These are phyloP conservation scores for Wickerhamomyces bisporus DNA, from an alignment of 805 yeast species.

Conservation along the genomic window DNA sequence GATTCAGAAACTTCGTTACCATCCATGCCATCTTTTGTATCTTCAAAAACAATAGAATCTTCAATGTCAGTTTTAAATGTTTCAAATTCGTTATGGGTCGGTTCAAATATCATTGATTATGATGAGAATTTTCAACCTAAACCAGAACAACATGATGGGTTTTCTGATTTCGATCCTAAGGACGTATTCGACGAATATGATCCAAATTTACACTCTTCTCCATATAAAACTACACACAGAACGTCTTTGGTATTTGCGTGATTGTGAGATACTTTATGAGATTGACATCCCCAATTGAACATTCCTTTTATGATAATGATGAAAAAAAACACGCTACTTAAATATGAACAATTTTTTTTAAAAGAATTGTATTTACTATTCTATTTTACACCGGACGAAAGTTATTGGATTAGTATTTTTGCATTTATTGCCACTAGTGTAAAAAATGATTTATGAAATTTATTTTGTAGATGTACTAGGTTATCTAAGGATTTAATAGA, in stretches of 20 bases:
- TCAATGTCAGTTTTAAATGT: conserved; percentile 14
- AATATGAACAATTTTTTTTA: too few relatives aligned
- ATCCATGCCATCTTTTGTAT: conserved; percentile 12
- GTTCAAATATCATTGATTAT: conserved; percentile 8
- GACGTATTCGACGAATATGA: conserved; percentile 11
- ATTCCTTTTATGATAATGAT: too few relatives aligned
- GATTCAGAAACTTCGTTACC: neutral
- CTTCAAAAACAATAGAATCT: conserved; percentile 11
- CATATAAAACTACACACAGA: conserved; percentile 9
- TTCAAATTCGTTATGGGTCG: conserved; percentile 22
- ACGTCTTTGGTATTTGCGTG: conserved; percentile 16
- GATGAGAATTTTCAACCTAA: conserved; percentile 2
- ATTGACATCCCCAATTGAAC: too few relatives aligned
- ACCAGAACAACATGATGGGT: conserved; percentile 4
- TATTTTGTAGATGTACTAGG: too few relatives aligned
- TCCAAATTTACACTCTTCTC: neutral
- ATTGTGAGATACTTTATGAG: too few relatives aligned
- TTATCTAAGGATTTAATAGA: too few relatives aligned
- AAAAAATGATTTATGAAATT: too few relatives aligned
- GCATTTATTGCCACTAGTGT: too few relatives aligned
- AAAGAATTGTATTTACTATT: too few relatives aligned
- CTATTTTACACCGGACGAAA: too few relatives aligned
- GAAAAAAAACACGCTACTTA: too few relatives aligned
- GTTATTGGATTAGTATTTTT: too few relatives aligned
- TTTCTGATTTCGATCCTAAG: conserved; percentile 12